Conservation (phyloP, 805 yeast genomes). For the Schwanniomyces occidentalis region DNA sequence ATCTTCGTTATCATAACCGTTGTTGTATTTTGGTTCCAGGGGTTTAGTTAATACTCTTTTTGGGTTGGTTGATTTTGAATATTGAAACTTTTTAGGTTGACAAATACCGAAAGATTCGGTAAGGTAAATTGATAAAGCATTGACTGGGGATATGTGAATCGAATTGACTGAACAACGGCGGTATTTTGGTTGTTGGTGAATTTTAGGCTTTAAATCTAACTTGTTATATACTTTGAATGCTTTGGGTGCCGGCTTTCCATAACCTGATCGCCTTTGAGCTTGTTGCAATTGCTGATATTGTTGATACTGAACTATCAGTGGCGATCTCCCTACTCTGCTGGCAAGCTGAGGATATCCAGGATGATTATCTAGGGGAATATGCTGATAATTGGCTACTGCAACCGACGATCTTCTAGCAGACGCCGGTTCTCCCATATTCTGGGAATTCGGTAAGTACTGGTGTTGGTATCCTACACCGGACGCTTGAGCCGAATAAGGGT, state of each 20-base stretch:
- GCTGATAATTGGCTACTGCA: constrained; percentile 18
- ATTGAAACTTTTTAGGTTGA: constrained; percentile 73
- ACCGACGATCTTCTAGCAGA: constrained; percentile 23
- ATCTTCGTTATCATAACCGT: constrained; percentile 85
- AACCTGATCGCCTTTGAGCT: constrained; percentile 21
- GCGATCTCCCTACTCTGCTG: constrained; percentile 23
- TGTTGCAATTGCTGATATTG: constrained; percentile 31
- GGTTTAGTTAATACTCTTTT: constrained; percentile 92
- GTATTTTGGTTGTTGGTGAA: constrained; percentile 65
- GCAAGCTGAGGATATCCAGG: constrained; percentile 11
- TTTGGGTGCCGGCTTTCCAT: constrained; percentile 45
- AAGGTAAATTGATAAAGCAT: constrained; percentile 74
- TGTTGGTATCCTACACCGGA: constrained; percentile 4
- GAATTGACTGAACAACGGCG: constrained; percentile 68
- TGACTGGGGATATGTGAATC: constrained; percentile 71
- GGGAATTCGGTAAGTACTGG: constrained; percentile 12
- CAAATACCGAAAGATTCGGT: constrained; percentile 83
- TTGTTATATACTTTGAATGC: constrained; percentile 42
- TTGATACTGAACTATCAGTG: constrained; percentile 33
- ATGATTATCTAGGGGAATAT: constrained; percentile 9
- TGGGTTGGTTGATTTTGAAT: constrained; percentile 84
- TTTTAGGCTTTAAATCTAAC: constrained; percentile 59
- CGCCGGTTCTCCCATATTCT: neutral
- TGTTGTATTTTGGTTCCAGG: constrained; percentile 73
- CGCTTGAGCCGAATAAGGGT: constrained; percentile 5